Evolutionary conservation across 2,329 filamentous ascomycete species (phyloP), one percentile per base, ranked within the genome.

Genomic region (Xenoacremonium recifei): DNA sequence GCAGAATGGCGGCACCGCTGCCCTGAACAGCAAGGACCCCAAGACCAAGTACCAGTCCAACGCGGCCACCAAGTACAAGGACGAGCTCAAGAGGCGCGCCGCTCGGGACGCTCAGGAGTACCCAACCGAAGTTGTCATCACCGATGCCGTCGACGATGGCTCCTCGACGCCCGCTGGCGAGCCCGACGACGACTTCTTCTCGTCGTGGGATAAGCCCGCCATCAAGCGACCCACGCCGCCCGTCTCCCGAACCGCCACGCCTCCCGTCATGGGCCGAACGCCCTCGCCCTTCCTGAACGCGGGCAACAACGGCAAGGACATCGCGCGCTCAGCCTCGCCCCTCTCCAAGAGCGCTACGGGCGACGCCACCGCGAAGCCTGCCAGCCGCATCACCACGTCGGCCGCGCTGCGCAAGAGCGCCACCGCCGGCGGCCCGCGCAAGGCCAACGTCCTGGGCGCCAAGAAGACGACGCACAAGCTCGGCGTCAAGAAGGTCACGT

Each of bases 191-290:
- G 93, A 97, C 65, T 99, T 99, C 76, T 99, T 99, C 71, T 96
- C 92, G 9, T 96, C 90, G 1, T 99, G 92, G 93, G 93, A 97
- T 62, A 96, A 97, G 72, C 93, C 93, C 17, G 81, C 90, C 4
- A 95, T 99, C 70, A 99, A 97, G 77, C 84, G 90, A 57, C 92
- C 92, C 25, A 96, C 89, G 51, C 95, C 95, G 53, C 92, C 93
- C 13, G 80, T 93, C 32, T 96, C 92, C 27, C 85, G 93, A 60
- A 93, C 89, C 32, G 84, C 82, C 38, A 97, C 93, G 3, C 92
- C 92, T 12, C 85, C 88, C 4, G 80, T 87, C 10, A 77, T 88
- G 54, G 85, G 85, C 58, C 85, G 91, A 55, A 91, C 87, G 10
- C 80, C 82, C 4, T 96, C 92, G n/a, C 92, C 93, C 2, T 95